Evolutionary conservation across 805 yeast species (phyloP).

Genomic region (Cyberlindnera mississippiensis): DNA sequence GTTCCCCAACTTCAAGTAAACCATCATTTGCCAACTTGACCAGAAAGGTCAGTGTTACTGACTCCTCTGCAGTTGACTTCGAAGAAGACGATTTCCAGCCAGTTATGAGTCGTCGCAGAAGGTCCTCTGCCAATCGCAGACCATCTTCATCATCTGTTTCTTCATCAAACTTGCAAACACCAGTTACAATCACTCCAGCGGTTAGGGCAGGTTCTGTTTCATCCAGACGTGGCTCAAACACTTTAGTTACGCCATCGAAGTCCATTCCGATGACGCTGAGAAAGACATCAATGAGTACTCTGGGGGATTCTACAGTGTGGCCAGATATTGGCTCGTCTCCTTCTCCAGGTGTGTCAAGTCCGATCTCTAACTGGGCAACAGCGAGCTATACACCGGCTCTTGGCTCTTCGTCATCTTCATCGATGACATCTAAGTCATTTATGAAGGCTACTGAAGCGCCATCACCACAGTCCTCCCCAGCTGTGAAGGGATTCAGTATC

Average conservation of each 20-base stretch:
- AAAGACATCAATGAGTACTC: not conserved
- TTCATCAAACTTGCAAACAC: not conserved
- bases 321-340: constrained; percentile 9
- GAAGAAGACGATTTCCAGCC: constrained; percentile 31
- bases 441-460: constrained; percentile 10
- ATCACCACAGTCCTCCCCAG: too few relatives aligned
- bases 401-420: constrained; percentile 11
- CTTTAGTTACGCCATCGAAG: constrained; percentile 4
- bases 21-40: constrained; percentile 4
- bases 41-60: constrained; percentile 9
- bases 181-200: not conserved
- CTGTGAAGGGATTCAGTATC: not conserved
- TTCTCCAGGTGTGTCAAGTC: constrained; percentile 7
- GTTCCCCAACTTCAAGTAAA: constrained; percentile 1
- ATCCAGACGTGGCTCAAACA: constrained; percentile 4
- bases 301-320: constrained; percentile 7
- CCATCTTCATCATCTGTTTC: constrained; percentile 5
- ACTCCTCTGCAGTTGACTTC: constrained; percentile 29
- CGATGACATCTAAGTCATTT: too few relatives aligned
- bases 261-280: not conserved
- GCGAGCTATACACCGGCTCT: constrained; percentile 1
- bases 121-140: constrained; percentile 29
- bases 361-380: constrained; percentile 12
- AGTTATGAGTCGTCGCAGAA: constrained; percentile 30
- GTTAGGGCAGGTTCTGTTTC: not conserved